Conservation (phyloP, 495 filamentous ascomycete genomes). For the Aspergillus baeticus region DNA sequence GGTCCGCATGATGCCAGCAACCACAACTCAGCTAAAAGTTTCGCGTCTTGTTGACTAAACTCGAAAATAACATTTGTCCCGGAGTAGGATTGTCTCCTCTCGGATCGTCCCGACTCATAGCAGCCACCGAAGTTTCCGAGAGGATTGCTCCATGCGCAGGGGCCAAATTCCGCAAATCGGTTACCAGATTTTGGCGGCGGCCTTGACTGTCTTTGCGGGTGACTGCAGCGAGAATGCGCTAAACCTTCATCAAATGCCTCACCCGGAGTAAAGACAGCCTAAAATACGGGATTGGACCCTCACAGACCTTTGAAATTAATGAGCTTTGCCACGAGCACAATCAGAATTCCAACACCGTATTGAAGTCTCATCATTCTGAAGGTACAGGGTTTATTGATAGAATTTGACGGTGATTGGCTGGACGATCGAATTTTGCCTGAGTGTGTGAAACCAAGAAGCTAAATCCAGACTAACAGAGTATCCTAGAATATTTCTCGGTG, state of each 20-base stretch:
- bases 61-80: not conserved
- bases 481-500: not conserved
- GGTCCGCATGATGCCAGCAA: not conserved
- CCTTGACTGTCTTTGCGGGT: not conserved
- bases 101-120: conserved; percentile 3
- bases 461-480: not conserved
- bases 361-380: not conserved
- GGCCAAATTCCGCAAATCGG: not conserved
- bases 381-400: not conserved
- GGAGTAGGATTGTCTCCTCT: not conserved
- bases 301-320: not conserved
- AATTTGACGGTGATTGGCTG: not conserved
- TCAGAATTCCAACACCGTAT: not conserved
- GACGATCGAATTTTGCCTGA: not conserved
- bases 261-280: not conserved
- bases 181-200: not conserved
- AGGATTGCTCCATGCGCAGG: not conserved
- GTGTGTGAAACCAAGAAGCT: not conserved
- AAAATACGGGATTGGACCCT: not conserved
- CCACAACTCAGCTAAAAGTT: not conserved
- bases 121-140: not conserved
- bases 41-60: not conserved
- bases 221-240: not conserved
- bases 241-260: not conserved
- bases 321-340: not conserved